Percentiles rank a stretch among this genome's conserved stretches.
Conservation (phyloP, 2,329 filamentous ascomycete species). For the Myrmaecium sp. region DNA sequence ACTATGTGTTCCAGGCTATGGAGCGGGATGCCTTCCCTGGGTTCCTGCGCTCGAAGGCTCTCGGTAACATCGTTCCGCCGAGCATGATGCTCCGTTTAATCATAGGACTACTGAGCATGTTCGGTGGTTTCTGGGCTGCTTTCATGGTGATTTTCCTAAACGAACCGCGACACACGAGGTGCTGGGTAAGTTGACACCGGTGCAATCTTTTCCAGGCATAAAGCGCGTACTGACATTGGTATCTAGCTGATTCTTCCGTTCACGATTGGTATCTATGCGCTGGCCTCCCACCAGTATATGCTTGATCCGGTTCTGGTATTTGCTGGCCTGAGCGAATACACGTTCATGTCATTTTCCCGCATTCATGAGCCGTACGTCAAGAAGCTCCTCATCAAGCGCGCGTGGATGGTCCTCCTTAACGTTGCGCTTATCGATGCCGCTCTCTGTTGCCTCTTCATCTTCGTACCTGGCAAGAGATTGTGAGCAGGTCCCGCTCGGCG, state of each 20-base stretch:
- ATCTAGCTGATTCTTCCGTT: conserved; percentile 67
- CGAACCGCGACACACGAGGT: conserved; percentile 53
- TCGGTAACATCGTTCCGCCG: conserved; percentile 87
- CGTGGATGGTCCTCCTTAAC: conserved; percentile 61
- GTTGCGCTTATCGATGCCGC: conserved; percentile 63
- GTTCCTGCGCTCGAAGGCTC: conserved; percentile 83
- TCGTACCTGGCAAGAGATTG: conserved; percentile 77
- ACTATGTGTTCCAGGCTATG: conserved; percentile 99
- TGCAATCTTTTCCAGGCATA: not conserved
- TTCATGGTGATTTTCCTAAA: conserved; percentile 89
- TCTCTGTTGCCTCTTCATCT: conserved; percentile 79
- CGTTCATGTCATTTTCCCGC: conserved; percentile 76
- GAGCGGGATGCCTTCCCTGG: conserved; percentile 97
- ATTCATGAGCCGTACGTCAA: conserved; percentile 86
- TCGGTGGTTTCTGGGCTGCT: conserved; percentile 82
- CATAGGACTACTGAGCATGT: conserved; percentile 69
- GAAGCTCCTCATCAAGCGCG: conserved; percentile 66
- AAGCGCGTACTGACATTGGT: conserved; percentile 19
- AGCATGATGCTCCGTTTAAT: conserved; percentile 77
- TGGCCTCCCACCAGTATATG: conserved; percentile 87
- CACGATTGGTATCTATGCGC: conserved; percentile 73
- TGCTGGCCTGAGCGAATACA: conserved; percentile 87
- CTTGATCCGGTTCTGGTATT: conserved; percentile 84
- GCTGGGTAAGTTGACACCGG: conserved; percentile 67
- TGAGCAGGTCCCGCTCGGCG: conserved; percentile 20